Base-by-base conservation (phyloP, 768 basidiomycete species). In the Lactifluus piperatus region DNA sequence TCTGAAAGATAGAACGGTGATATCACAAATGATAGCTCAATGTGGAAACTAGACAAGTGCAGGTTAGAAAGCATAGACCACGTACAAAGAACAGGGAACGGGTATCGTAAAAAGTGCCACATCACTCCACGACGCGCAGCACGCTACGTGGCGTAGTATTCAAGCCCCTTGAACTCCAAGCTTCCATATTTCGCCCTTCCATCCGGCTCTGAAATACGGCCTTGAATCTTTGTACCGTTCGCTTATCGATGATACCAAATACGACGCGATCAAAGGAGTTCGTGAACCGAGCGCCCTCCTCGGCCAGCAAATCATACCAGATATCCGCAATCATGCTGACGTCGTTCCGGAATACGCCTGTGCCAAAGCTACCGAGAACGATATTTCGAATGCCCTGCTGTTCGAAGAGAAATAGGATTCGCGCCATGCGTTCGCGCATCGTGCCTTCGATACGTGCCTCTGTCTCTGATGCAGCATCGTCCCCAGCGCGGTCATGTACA, bases 281-380 rank as follows among this genome's bases (percentile, higher is more conserved):
- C 60, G 71, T 69, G 68, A 84, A 91, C n/a, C 81, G 73, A 29
- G 82, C 79, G 1, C 72, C 74, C 5, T 76, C 71, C 2, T 67
- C 71, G 3, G 71, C 71, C 45, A 90, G 70, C 29, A 87, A 70
- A 54, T 87, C 81, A 46, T 76, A 79, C 83, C 88, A 91, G 45
- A 84, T 76, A 34, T 68, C 71, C 5, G 84, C 86, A 16, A 90
- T 77, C 51, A 76, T 72, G 43, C 71, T 67, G 24, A 87, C 78
- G 34, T 77, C 73, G 70, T 91, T 91, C 56, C 74, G 75, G 71
- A 89, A 91, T 3, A 85, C 87, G 3, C 88, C 88, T 1, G 88
- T 89, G 13, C 88, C 88, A 68, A 86, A 91, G 64, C 82, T 83
- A 32, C 88, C 88, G 29, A 91, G 71, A 0, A 90, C 81, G 49